Evolutionary conservation across 768 basidiomycete species (phyloP).

Genomic region (Amanita pallidorosea): DNA sequence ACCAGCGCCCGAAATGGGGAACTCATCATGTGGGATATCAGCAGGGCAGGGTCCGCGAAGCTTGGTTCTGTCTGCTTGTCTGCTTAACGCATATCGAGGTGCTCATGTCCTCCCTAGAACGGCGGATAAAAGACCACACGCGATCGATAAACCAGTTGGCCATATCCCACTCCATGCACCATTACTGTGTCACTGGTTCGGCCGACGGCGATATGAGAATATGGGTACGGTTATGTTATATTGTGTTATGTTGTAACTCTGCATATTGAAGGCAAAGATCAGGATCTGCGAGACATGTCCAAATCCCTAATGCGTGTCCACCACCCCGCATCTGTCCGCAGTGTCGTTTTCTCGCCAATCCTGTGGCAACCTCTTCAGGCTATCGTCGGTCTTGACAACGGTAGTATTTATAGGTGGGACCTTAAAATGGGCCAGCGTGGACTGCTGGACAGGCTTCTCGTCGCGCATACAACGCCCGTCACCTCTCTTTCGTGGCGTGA

Average conservation of each 20-base stretch:
- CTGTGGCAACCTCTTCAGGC: slow-evolving; percentile 57
- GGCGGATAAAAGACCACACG: slow-evolving; percentile 55
- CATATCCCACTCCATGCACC: slow-evolving; percentile 54
- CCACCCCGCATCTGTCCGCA: slow-evolving; percentile 59
- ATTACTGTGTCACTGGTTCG: slow-evolving; percentile 72
- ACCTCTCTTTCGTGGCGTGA: slow-evolving; percentile 66
- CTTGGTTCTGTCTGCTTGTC: slow-evolving; percentile 41
- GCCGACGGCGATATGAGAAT: slow-evolving; percentile 73
- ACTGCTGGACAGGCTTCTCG: slow-evolving; percentile 56
- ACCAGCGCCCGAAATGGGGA: slow-evolving; percentile 78
- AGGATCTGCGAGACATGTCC: slow-evolving; percentile 69
- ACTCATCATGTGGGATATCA: slow-evolving; percentile 75
- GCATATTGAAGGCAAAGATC: slow-evolving; percentile 1
- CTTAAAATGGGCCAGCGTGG: slow-evolving; percentile 69
- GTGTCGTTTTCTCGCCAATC: slow-evolving; percentile 61
- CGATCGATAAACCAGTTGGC: slow-evolving; percentile 65
- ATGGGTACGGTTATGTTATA: slow-evolving; percentile 51
- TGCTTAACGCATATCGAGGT: background rate
- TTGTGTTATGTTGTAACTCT: background rate
- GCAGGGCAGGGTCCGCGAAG: slow-evolving; percentile 54
- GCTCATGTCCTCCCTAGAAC: slow-evolving; percentile 29
- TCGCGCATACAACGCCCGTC: slow-evolving; percentile 66
- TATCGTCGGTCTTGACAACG: slow-evolving; percentile 58
- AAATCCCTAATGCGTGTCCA: slow-evolving; percentile 62
- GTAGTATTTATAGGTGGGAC: slow-evolving; percentile 73